A percentile compares a stretch with the other conserved stretches of the same genome.
phyloP scores from a whole-genome alignment of 805 yeast genomes.

The Priceomyces castillae region DNA sequence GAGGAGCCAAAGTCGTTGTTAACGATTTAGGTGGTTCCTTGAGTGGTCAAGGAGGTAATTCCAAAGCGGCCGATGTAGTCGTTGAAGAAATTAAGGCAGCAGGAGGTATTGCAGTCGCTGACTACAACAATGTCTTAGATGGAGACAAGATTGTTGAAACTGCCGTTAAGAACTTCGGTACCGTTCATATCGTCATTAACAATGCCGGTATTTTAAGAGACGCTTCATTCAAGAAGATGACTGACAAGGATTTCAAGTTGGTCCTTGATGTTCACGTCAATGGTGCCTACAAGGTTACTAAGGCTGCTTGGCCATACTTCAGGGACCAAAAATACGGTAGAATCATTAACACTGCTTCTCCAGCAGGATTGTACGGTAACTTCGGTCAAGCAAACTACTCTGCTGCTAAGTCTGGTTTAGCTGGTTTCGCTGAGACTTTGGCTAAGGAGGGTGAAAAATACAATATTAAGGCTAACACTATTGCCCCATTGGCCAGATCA shows the following conservation, averaged over 20 bases:
- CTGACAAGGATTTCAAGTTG: constrained; percentile 70
- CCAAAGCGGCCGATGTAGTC: constrained; percentile 81
- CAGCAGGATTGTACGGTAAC: constrained; percentile 95
- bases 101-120: constrained; percentile 90
- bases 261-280: constrained; percentile 85
- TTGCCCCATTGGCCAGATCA: constrained; percentile 93
- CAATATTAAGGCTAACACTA: constrained; percentile 80
- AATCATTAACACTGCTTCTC: constrained; percentile 89
- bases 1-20: constrained; percentile 95
- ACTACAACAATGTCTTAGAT: constrained; percentile 84
- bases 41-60: constrained; percentile 66
- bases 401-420: constrained; percentile 85
- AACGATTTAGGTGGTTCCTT: constrained; percentile 90
- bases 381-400: constrained; percentile 96
- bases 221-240: constrained; percentile 81
- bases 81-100: constrained; percentile 74
- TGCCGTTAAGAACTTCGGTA: constrained; percentile 82
- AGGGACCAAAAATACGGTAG: constrained; percentile 84
- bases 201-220: constrained; percentile 96
- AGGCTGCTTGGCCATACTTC: constrained; percentile 91
- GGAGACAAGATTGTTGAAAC: constrained; percentile 84
- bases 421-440: constrained; percentile 90
- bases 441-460: constrained; percentile 90
- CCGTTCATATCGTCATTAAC: constrained; percentile 84
- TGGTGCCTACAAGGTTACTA: constrained; percentile 82